phyloP scores from a whole-genome alignment of 2,329 filamentous ascomycete species.

The Aureobasidium melanogenum region DNA sequence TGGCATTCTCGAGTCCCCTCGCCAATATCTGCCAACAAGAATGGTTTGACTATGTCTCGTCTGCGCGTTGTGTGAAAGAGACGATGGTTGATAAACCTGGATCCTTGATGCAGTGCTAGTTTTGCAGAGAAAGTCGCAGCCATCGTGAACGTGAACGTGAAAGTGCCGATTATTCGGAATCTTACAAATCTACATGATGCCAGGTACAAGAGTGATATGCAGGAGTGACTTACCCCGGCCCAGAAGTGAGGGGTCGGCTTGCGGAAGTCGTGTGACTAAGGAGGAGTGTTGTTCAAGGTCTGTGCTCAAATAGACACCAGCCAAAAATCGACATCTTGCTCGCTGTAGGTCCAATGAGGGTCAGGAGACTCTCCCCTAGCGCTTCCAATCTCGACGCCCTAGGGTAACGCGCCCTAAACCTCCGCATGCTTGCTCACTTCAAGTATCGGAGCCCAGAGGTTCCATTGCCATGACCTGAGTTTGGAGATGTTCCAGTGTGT shows the following conservation, averaged over 20 bases:
- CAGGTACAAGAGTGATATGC: conserved; percentile 1
- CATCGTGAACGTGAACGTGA: not conserved
- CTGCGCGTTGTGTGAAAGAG: conserved; percentile 22
- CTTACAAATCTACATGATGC: not conserved
- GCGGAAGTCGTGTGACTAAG: not conserved
- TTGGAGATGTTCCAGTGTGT: no score
- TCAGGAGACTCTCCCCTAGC: not conserved
- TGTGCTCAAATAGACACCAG: not conserved
- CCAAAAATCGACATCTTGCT: not conserved
- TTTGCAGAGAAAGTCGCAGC: not conserved
- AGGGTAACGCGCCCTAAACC: not conserved
- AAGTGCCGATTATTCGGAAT: not conserved
- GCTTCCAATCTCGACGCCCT: not conserved
- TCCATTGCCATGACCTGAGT: not conserved
- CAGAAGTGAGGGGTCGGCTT: conserved; percentile 8
- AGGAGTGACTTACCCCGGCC: not conserved
- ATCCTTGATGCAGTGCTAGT: not conserved
- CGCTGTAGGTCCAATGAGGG: not conserved
- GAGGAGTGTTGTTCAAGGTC: not conserved
- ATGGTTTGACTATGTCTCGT: conserved; percentile 58
- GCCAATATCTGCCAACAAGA: conserved; percentile 75
- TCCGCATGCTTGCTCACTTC: not conserved
- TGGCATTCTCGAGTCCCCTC: conserved; percentile 97
- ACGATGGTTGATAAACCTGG: not conserved
- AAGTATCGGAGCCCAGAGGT: not conserved